A percentile compares a stretch with the other conserved stretches of the same genome.
These are phyloP conservation scores for Haplosporangium sp. DNA, from an alignment of 371 early-diverging fungal genomes.

Conservation along the genomic window DNA sequence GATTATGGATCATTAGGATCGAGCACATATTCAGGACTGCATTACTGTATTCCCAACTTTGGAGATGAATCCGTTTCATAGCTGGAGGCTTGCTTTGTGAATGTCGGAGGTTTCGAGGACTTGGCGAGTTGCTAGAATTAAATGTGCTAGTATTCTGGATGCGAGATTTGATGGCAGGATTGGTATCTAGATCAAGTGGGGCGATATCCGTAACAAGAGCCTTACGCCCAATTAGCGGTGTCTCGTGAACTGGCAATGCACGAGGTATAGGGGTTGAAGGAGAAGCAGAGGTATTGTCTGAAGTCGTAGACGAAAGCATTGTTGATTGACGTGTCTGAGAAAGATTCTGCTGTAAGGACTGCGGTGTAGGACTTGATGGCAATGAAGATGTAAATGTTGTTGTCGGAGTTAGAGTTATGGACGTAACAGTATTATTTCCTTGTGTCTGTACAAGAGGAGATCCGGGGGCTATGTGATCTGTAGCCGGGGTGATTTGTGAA, in stretches of 20 bases:
- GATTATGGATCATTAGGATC: constrained; percentile 45
- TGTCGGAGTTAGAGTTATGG: constrained; percentile 5
- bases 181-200: constrained; percentile 18
- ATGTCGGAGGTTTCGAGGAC: not conserved
- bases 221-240: constrained; percentile 5
- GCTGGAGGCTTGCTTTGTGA: not conserved
- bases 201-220: constrained; percentile 5
- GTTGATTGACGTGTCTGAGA: constrained; percentile 14
- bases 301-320: not conserved
- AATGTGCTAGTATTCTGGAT: not conserved
- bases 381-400: constrained; percentile 10
- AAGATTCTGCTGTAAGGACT: not conserved
- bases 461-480: not conserved
- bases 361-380: not conserved
- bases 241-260: not conserved
- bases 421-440: constrained; percentile 12
- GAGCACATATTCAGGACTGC: constrained; percentile 47
- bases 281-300: not conserved
- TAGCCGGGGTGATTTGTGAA: not conserved
- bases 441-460: constrained; percentile 1
- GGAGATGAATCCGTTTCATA: constrained; percentile 3
- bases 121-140: not conserved
- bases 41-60: constrained; percentile 37
- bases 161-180: constrained; percentile 12
- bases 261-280: not conserved